Base-by-base conservation (phyloP, 805 yeast genomes). In the Pichia sporocuriosa region DNA sequence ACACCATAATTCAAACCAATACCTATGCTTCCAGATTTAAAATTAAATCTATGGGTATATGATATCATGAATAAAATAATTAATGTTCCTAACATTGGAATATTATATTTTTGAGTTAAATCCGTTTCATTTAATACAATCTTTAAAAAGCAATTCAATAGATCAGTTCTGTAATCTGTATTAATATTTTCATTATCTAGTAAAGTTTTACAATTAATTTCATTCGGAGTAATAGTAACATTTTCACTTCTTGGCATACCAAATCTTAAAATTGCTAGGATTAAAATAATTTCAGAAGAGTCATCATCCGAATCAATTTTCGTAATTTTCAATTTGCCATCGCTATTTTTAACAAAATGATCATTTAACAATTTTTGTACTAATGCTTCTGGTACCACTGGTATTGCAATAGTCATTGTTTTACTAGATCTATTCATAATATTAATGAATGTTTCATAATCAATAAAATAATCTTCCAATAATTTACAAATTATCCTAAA, bases 181-280 rank as follows among this genome's bases (percentile, higher is more conserved):
- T 32, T 13, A 31, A 49, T 41, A 19, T 40, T 32, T 44, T 40
- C 46, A n/a, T 30, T 23, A 2, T 35, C 29, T 11, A 37, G 19
- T 26, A 45, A 33, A 8, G 35, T 42, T 21, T 42, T 39, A 35
- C 24, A 39, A 31, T 47, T 15, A 3, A 45, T 19, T 12, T 38
- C 25, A 16, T 32, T 23, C 7, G 47, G 47, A 4, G 37, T 27
- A 10, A 23, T 21, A 6, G 32, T 20, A 15, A 45, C 30, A 20
- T 32, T 27, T 32, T 26, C 37, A 32, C 34, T 20, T 32, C 35
- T 40, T 2, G 37, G 33, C 22, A 47, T 19, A 12, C 50, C 48
- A 58, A 45, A 48, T 27, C 51, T 45, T 21, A 48, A 22, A n/a
- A 53, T 15, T 4, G 51, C 37, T 23, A 58, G 33, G 12, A 56